Evolutionary conservation across 2,329 filamentous ascomycete genomes (phyloP).

Genomic region (Whalleya microplaca): DNA sequence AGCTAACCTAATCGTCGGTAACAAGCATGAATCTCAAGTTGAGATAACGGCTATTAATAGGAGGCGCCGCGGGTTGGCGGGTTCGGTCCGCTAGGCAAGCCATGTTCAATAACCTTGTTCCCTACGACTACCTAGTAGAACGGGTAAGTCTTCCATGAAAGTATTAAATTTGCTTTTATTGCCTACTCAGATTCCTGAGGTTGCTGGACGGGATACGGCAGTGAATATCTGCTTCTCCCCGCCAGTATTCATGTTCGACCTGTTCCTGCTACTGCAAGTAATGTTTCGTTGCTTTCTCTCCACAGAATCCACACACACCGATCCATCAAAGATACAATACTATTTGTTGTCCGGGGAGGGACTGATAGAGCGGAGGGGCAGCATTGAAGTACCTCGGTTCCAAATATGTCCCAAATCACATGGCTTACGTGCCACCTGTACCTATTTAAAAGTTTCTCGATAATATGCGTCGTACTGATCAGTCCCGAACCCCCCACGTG

Average conservation of each 20-base stretch:
- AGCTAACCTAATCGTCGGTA: not conserved
- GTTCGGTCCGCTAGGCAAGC: not conserved
- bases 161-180: too few species aligned
- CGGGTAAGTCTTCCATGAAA: too few species aligned
- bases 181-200: too few species aligned
- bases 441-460: too few species aligned
- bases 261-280: not conserved
- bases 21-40: not conserved
- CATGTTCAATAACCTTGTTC: not conserved
- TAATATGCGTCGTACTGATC: too few species aligned
- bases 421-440: not conserved
- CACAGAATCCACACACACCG: not conserved
- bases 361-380: too few species aligned
- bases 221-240: too few species aligned
- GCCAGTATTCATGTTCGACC: not conserved
- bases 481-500: too few species aligned
- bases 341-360: not conserved
- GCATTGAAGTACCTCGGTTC: not conserved
- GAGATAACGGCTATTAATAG: not conserved
- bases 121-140: too few species aligned
- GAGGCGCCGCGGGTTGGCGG: too few species aligned
- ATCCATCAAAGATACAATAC: not conserved
- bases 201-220: too few species aligned
- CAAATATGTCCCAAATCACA: not conserved
- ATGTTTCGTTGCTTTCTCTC: not conserved